phyloP scores from a whole-genome alignment of 352 stramenopile genomes.

The Globisporangium rhizosaccharum region DNA sequence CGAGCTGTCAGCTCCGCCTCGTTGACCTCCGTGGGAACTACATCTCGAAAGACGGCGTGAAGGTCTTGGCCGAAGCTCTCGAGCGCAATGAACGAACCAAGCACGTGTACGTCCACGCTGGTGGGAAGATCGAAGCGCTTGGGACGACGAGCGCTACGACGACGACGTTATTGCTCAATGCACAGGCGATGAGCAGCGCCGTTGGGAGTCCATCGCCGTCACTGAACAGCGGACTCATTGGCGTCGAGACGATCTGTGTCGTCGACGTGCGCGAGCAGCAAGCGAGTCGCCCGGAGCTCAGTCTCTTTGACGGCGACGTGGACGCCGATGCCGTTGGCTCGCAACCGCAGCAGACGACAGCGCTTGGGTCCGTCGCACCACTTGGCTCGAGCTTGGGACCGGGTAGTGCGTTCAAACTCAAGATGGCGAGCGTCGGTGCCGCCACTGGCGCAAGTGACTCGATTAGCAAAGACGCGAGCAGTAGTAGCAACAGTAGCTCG shows the following conservation, averaged over 20 bases:
- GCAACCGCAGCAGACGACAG: background rate
- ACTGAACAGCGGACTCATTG: slow-evolving; percentile 47
- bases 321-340: slow-evolving; percentile 1
- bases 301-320: slow-evolving; percentile 4
- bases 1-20: slow-evolving; percentile 59
- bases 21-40: slow-evolving; percentile 92
- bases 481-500: slow-evolving; percentile 27
- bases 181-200: slow-evolving; percentile 37
- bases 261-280: slow-evolving; percentile 91
- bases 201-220: slow-evolving; percentile 12
- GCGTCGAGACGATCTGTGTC: slow-evolving; percentile 92
- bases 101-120: slow-evolving; percentile 95
- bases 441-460: slow-evolving; percentile 11
- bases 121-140: slow-evolving; percentile 93
- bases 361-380: background rate
- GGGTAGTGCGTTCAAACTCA: slow-evolving; percentile 50
- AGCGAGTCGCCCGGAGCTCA: slow-evolving; percentile 13
- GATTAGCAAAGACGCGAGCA: slow-evolving; percentile 32
- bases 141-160: slow-evolving; percentile 51
- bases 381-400: slow-evolving; percentile 22
- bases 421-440: slow-evolving; percentile 31
- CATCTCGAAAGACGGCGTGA: slow-evolving; percentile 90
- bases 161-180: slow-evolving; percentile 33
- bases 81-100: slow-evolving; percentile 90
- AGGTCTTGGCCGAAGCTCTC: slow-evolving; percentile 91